phyloP scores from a whole-genome alignment of 768 basidiomycete species.

The Lentinula sp. region DNA sequence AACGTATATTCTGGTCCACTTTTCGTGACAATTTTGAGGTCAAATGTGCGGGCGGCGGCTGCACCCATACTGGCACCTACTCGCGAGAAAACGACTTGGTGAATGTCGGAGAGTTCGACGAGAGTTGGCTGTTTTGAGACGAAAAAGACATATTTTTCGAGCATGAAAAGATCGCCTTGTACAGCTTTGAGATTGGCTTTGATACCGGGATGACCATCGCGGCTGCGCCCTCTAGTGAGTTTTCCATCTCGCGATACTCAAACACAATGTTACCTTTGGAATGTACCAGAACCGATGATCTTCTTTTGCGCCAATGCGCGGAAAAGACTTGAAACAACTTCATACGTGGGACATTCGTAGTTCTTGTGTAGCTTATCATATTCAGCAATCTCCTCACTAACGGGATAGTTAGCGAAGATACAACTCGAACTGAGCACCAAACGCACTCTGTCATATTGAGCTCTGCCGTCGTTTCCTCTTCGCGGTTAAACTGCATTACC shows the following conservation, averaged over 20 bases:
- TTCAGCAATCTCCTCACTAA: conserved; percentile 69
- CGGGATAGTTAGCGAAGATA: not conserved
- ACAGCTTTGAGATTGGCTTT: conserved; percentile 97
- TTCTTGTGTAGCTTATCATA: conserved; percentile 86
- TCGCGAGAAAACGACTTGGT: conserved; percentile 88
- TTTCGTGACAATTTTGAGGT: conserved; percentile 85
- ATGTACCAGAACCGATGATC: conserved; percentile 80
- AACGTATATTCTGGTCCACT: conserved; percentile 83
- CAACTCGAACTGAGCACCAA: conserved; percentile 22
- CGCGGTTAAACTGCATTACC: conserved; percentile 96
- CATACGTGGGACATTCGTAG: conserved; percentile 93
- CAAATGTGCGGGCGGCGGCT: conserved; percentile 87
- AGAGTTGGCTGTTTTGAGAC: conserved; percentile 93
- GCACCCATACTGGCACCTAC: conserved; percentile 82
- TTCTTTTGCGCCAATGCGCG: conserved; percentile 87
- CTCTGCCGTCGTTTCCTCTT: conserved; percentile 95
- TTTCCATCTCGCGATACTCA: not conserved
- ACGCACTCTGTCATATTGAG: conserved; percentile 82
- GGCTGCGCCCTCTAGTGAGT: conserved; percentile 36
- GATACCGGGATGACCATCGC: conserved; percentile 88
- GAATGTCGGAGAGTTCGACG: conserved; percentile 85
- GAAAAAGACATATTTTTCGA: conserved; percentile 97
- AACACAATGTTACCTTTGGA: conserved; percentile 61
- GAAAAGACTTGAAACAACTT: conserved; percentile 92
- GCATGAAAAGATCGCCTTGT: conserved; percentile 95